Evolutionary conservation across 345 rosid species (phyloP).

Genomic region (Syzygium grande): DNA sequence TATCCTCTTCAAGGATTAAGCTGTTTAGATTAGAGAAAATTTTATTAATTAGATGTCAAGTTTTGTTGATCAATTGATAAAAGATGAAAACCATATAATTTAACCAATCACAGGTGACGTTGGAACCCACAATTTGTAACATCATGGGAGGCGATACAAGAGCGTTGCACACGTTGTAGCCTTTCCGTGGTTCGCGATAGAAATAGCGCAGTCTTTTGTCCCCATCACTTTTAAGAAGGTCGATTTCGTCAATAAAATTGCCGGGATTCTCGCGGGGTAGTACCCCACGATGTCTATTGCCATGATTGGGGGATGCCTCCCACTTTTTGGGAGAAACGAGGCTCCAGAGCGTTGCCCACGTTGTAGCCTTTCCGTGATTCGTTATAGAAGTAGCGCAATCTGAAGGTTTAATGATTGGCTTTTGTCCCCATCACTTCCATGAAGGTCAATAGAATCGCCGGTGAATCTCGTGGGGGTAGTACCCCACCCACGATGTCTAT

Average conservation of each 20-base stretch:
- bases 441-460: not conserved
- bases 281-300: not conserved
- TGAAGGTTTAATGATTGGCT: not conserved
- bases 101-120: not conserved
- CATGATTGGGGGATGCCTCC: no score
- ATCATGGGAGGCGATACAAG: not conserved
- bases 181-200: not conserved
- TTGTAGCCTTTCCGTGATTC: not conserved
- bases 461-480: not conserved
- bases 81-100: not conserved
- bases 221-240: accelerated
- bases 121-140: not conserved
- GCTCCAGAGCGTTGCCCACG: not conserved
- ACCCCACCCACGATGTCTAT: not conserved
- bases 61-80: not conserved
- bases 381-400: no score
- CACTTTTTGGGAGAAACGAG: not conserved
- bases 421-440: not conserved
- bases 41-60: not conserved
- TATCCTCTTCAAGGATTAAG: not conserved
- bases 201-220: not conserved
- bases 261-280: not conserved
- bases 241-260: not conserved
- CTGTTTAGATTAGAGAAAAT: not conserved
- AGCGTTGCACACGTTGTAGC: not conserved